phyloP scores from a whole-genome alignment of 129 eudicot species.

The Centrapalus pauciflorus region DNA sequence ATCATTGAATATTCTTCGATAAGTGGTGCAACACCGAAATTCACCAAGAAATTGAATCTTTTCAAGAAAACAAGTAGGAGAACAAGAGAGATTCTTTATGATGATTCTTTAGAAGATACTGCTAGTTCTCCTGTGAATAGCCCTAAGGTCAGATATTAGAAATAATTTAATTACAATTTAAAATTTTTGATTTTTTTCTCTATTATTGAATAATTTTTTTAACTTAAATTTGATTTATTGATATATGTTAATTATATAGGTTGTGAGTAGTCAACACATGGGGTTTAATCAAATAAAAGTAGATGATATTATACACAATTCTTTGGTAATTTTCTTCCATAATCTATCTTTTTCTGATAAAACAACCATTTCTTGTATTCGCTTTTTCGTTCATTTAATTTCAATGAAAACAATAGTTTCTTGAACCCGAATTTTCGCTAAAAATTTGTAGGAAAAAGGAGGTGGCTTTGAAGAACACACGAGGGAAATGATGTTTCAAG shows the following conservation, averaged over 20 bases:
- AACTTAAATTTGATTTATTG: background rate
- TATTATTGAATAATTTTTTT: background rate
- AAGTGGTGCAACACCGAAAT: constrained; percentile 27
- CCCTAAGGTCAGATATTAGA: constrained; percentile 58
- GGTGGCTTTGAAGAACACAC: constrained; percentile 15
- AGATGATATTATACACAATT: constrained; percentile 21
- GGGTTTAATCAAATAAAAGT: constrained; percentile 32
- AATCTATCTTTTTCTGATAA: background rate
- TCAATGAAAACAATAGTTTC: too few species aligned
- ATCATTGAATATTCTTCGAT: constrained; percentile 12
- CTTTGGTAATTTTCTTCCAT: constrained; percentile 28
- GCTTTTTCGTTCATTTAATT: too few species aligned
- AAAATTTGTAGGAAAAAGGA: constrained; percentile 30
- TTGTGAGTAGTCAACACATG: constrained; percentile 37
- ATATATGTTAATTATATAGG: constrained; percentile 26
- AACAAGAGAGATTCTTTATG: constrained; percentile 35
- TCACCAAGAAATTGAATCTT: constrained; percentile 33
- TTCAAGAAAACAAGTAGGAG: constrained; percentile 40
- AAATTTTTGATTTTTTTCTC: background rate
- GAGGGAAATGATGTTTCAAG: constrained; percentile 9
- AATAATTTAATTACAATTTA: background rate
- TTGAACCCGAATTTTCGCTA: background rate
- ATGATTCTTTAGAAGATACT: constrained; percentile 75
- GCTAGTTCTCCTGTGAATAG: constrained; percentile 86
- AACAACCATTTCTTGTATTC: too few species aligned